These are phyloP conservation scores for Danielia oregonensis DNA, from an alignment of 805 yeast genomes.

Conservation along the genomic window DNA sequence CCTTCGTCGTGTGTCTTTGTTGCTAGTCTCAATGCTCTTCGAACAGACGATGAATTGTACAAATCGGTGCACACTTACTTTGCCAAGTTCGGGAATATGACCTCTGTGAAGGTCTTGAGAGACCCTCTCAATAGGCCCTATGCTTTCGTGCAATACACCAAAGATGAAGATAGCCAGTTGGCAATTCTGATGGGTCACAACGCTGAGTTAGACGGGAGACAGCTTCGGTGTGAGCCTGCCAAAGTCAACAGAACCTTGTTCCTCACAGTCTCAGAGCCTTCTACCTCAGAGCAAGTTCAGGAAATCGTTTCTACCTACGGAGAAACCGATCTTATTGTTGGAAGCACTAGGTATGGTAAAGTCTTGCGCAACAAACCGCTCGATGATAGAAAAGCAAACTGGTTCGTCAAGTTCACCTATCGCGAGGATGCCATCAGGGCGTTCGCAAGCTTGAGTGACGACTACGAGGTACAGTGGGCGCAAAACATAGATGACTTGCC, in stretches of 20 bases:
- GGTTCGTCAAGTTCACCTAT: constrained; percentile 77
- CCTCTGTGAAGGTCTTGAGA: constrained; percentile 75
- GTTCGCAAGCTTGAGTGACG: constrained; percentile 60
- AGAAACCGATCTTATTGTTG: constrained; percentile 64
- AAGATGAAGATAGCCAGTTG: constrained; percentile 60
- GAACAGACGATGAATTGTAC: constrained; percentile 69
- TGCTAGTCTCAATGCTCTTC: constrained; percentile 67
- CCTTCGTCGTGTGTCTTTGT: constrained; percentile 90
- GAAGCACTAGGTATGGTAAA: constrained; percentile 35
- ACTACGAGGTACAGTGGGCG: constrained; percentile 79
- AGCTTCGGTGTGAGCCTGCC: constrained; percentile 85
- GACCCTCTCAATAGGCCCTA: constrained; percentile 82
- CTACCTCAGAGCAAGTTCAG: constrained; percentile 32
- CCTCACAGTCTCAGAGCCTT: constrained; percentile 34
- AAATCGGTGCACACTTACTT: constrained; percentile 68
- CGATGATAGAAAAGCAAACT: constrained; percentile 27
- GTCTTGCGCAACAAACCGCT: constrained; percentile 8
- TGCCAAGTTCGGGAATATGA: constrained; percentile 63
- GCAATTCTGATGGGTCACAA: constrained; percentile 73
- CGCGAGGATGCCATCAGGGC: constrained; percentile 89
- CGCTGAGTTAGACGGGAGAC: constrained; percentile 65
- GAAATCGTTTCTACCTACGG: constrained; percentile 54
- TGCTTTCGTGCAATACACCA: constrained; percentile 85
- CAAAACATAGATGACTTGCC: constrained; percentile 59
- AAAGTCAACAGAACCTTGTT: constrained; percentile 85